phyloP scores from a whole-genome alignment of 441 rosid genomes.

The Arabidopsis hybrid region DNA sequence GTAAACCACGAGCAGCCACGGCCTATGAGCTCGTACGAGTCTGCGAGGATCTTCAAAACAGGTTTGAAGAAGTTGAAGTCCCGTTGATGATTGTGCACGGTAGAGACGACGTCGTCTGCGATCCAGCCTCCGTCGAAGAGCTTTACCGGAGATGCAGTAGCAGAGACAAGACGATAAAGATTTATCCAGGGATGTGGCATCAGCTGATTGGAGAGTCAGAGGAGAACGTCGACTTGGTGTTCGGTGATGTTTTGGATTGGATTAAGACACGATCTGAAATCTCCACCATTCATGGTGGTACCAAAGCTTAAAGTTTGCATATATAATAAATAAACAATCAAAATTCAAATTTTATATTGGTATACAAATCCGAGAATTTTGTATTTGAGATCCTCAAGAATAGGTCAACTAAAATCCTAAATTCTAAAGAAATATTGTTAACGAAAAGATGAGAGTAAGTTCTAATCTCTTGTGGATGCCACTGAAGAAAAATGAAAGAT shows the following conservation, averaged over 20 bases:
- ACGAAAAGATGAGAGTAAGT: constrained; percentile 1
- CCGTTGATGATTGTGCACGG: constrained; percentile 86
- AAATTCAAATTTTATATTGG: background rate
- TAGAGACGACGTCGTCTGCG: constrained; percentile 78
- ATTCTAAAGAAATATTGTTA: background rate
- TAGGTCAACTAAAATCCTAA: constrained; percentile 29
- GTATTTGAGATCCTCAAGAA: constrained; percentile 41
- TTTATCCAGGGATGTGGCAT: constrained; percentile 87
- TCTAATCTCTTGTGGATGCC: background rate
- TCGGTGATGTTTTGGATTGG: constrained; percentile 79
- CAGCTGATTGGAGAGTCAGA: constrained; percentile 83
- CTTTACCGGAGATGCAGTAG: constrained; percentile 69
- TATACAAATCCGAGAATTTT: constrained; percentile 15
- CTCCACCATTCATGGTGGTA: constrained; percentile 19
- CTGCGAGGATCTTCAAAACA: constrained; percentile 73
- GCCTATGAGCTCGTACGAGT: constrained; percentile 77
- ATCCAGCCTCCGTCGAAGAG: constrained; percentile 73
- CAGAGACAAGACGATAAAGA: constrained; percentile 70
- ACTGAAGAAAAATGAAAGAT: constrained; percentile 57
- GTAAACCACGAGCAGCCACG: constrained; percentile 85
- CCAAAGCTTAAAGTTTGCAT: constrained; percentile 19
- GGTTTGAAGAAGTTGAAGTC: constrained; percentile 82
- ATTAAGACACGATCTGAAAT: constrained; percentile 55
- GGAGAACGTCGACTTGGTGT: constrained; percentile 69
- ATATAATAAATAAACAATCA: background rate